Evolutionary conservation across 768 basidiomycete genomes (phyloP).

Genomic region (Suillus bovinus): DNA sequence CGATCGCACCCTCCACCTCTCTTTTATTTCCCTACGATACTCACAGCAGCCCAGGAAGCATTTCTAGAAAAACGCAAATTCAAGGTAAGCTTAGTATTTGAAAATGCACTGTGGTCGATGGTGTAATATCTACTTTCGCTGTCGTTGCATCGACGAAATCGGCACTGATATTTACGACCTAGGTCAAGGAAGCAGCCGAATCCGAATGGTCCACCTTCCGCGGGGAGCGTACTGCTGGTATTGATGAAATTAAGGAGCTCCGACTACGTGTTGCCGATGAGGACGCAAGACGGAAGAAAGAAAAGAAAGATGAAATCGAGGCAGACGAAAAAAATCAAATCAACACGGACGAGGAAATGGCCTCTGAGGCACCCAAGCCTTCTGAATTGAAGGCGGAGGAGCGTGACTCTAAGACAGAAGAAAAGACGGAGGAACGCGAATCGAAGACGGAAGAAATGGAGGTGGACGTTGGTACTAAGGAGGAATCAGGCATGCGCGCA

Average conservation of each 20-base stretch:
- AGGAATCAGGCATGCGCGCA: constrained; percentile 49
- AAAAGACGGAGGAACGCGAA: constrained; percentile 38
- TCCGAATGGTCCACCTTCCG: constrained; percentile 69
- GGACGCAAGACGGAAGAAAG: constrained; percentile 48
- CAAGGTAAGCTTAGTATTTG: constrained; percentile 44
- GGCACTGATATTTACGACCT: background rate
- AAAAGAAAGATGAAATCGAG: constrained; percentile 34
- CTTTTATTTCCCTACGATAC: constrained; percentile 72
- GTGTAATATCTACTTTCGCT: background rate
- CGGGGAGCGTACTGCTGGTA: constrained; percentile 55
- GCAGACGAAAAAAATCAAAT: constrained; percentile 20
- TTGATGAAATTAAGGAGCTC: constrained; percentile 62
- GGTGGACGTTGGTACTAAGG: constrained; percentile 28
- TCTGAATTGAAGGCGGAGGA: constrained; percentile 11
- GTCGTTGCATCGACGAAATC: background rate
- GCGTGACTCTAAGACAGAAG: constrained; percentile 16
- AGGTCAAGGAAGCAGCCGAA: constrained; percentile 65
- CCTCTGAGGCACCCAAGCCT: constrained; percentile 24
- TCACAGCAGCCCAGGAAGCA: constrained; percentile 68
- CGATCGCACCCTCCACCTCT: constrained; percentile 75
- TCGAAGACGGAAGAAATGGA: constrained; percentile 34
- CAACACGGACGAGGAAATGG: constrained; percentile 37
- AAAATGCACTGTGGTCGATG: background rate
- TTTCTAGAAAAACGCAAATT: constrained; percentile 63
- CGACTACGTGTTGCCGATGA: constrained; percentile 68